Percentiles rank a stretch among this genome's conserved stretches.
Conservation (phyloP, 306 rosid genomes). For the Prosopis cineraria region DNA sequence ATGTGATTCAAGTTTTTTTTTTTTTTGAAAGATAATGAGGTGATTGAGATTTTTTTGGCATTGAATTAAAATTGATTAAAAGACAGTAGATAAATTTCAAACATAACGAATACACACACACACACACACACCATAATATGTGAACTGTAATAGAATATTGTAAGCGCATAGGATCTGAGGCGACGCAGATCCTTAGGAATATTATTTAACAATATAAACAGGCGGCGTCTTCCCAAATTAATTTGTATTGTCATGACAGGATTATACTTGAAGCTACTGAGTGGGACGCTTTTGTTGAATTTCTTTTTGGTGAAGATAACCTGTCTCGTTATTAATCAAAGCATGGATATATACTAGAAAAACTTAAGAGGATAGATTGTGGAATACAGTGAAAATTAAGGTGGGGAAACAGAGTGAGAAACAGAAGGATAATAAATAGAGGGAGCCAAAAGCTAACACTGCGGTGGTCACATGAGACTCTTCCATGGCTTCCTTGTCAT, state of each 20-base stretch:
- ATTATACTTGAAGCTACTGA: neutral
- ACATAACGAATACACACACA: neutral
- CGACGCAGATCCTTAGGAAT: conserved; percentile 39
- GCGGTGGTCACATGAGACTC: conserved; percentile 68
- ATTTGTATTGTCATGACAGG: neutral
- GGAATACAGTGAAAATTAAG: conserved; percentile 27
- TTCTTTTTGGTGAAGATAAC: neutral
- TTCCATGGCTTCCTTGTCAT: conserved; percentile 17
- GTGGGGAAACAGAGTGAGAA: neutral
- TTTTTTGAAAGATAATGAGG: neutral
- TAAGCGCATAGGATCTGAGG: conserved; percentile 29
- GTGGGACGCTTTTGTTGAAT: conserved; percentile 23
- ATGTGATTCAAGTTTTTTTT: neutral
- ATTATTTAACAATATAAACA: neutral
- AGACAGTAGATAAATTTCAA: neutral
- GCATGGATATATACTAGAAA: no score
- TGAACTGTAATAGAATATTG: no score
- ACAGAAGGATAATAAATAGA: conserved; percentile 24
- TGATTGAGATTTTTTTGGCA: neutral
- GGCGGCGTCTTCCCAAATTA: conserved; percentile 23
- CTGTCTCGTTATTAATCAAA: neutral
- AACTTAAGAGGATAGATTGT: conserved; percentile 4
- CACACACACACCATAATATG: no score
- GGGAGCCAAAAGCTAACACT: conserved; percentile 48
- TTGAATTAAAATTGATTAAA: neutral